A percentile compares a stretch with the other conserved stretches of the same genome.
These are phyloP conservation scores for Russula vinacea DNA, from an alignment of 768 basidiomycete genomes.

Conservation along the genomic window DNA sequence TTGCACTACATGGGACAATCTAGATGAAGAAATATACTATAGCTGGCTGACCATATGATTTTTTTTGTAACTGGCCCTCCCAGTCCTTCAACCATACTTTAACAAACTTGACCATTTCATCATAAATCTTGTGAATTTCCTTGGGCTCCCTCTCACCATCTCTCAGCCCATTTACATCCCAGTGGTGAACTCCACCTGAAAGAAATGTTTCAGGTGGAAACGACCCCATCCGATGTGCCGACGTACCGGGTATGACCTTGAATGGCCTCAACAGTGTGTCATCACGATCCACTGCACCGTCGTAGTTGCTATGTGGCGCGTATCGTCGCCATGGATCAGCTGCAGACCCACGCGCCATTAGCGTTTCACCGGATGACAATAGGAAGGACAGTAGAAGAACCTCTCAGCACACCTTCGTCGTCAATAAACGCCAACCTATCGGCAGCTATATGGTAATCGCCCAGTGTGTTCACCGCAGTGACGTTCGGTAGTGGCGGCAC, in stretches of 20 bases:
- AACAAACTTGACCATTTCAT: constrained; percentile 77
- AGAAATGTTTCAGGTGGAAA: background rate
- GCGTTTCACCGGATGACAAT: background rate
- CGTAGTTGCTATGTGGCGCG: constrained; percentile 70
- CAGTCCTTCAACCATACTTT: constrained; percentile 62
- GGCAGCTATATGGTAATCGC: constrained; percentile 78
- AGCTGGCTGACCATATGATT: background rate
- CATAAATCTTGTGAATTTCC: constrained; percentile 77
- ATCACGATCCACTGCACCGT: constrained; percentile 55
- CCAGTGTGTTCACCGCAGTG: constrained; percentile 75
- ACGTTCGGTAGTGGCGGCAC: constrained; percentile 77
- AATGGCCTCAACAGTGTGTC: constrained; percentile 78
- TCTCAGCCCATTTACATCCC: constrained; percentile 71
- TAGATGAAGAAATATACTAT: background rate
- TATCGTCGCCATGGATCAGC: constrained; percentile 90
- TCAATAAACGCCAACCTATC: constrained; percentile 87
- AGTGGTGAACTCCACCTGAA: constrained; percentile 71
- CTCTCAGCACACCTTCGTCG: constrained; percentile 57
- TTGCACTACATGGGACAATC: no score
- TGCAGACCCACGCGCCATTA: constrained; percentile 32
- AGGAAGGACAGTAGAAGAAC: background rate
- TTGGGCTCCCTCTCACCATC: constrained; percentile 63
- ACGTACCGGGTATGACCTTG: constrained; percentile 79
- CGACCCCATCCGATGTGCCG: constrained; percentile 1
- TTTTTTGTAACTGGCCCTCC: background rate